Evolutionary conservation across 306 rosid species (phyloP), one percentile per base, ranked within the genome.

Genomic region (Quillaja saponaria): DNA sequence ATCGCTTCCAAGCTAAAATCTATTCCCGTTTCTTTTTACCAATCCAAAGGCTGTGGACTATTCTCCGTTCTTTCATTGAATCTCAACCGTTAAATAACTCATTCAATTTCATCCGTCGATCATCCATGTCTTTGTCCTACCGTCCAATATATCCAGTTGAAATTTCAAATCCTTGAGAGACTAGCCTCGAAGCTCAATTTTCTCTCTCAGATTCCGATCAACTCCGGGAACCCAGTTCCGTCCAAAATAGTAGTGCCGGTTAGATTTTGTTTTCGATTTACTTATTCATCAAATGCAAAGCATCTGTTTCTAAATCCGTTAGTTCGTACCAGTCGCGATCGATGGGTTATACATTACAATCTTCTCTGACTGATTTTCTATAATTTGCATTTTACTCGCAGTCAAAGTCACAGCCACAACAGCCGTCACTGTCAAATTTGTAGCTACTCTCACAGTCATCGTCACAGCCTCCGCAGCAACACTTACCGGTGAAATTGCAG

Each of bases 111-210:
- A 2, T 10, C 64, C 72, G 65, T 70, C 1, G 70, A 70, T 73
- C 11, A 0, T 7, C 16, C 0, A 18, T 6, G 9, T 50, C 2
- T 48, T 38, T 28, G 77, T 77, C 76, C 19, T 3, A 34, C 86
- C 78, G 21, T 74, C 20, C 47, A 68, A 34, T 58, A 52, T 58
- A 54, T 48, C 61, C 74, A 71, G 78, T 84, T 73, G 71, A 78
- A 76, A 78, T 82, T 84, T 80, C 85, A 81, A 87, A 84, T 76
- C 53, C 58, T 71, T 58, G 66, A 72, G 78, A 47, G 39, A 51
- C 52, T 25, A 25, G 31, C 31, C 31, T 4, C 31, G 4, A 25
- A 25, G 31, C 31, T 25, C 31, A 25, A 4, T 25, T 49, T 16
- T 35, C 49, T 20, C 52, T 70, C 38, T 25, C 69, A 7, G 4